Evolutionary conservation across 164 flowering plant genomes (phyloP), one percentile per base, ranked within the genome.

Genomic region (Aristolochia contorta): DNA sequence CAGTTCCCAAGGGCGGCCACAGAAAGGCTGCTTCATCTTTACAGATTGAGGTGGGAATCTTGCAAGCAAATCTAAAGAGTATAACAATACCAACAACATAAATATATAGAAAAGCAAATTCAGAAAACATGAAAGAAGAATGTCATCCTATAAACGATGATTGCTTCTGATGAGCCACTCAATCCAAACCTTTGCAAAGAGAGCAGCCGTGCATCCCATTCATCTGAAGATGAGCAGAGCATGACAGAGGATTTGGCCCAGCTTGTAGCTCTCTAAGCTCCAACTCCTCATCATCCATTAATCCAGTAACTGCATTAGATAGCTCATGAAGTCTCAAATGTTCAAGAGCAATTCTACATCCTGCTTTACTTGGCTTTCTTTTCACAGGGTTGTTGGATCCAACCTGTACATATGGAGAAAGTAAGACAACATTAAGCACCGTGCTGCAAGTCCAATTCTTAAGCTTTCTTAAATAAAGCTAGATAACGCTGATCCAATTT

Each of bases 241-340:
- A 88, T 23, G 80, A 72, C 21, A 76, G 59, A 20, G 85, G 81
- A 74, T 79, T 80, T 24, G 84, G 76, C 65, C 89, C 84, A 43
- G 79, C 84, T 67, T 80, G 87, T 65, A 79, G 63, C 71, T 94
- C 95, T 72, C 79, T 72, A 55, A 88, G 72, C 79, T 94, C 99
- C 56, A 94, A 73, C 65, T 94, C 97, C 71, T 94, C 99, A 68
- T 94, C 99, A 76, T 94, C 99, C 64, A 74, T 69, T 62, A 80
- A 77, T 63, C 57, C 56, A 23, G 67, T 70, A 56, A 68, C 66
- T 43, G 64, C 73, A 69, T 75, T 63, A 14, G 55, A 61, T 60
- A 54, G 49, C 65, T 74, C 85, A 55, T 68, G 66, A 58, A 72
- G 69, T 63, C 59, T 62, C 54, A 13, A 60, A 57, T 67, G 72